phyloP scores from a whole-genome alignment of 768 basidiomycete species.

The Suillus cothurnatus region DNA sequence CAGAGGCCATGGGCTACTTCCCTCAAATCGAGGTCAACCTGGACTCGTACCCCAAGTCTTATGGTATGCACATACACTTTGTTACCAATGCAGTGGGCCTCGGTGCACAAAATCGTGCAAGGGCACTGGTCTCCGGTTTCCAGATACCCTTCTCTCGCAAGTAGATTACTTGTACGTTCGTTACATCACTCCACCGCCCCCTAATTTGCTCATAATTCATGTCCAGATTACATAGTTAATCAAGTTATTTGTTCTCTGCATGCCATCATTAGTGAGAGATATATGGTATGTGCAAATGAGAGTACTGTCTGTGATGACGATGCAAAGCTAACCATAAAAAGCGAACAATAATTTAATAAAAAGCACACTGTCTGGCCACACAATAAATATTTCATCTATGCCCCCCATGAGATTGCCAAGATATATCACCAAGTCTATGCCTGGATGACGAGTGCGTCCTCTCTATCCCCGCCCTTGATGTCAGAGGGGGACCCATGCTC shows the following conservation, averaged over 20 bases:
- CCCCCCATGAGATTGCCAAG: conserved; percentile 46
- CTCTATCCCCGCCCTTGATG: conserved; percentile 36
- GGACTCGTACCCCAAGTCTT: conserved; percentile 82
- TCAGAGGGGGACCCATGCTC: conserved; percentile 10
- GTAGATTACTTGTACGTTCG: conserved; percentile 18
- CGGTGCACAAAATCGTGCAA: conserved; percentile 89
- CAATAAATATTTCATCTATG: conserved; percentile 26
- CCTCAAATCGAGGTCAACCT: conserved; percentile 95
- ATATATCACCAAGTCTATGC: conserved; percentile 62
- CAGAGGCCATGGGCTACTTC: conserved; percentile 85
- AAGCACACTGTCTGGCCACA: not conserved
- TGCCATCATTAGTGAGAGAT: conserved; percentile 25
- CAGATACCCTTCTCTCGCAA: conserved; percentile 81
- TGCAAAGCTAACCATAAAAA: conserved; percentile 19
- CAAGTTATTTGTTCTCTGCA: conserved; percentile 16
- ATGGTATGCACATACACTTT: conserved; percentile 95
- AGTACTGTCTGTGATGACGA: conserved; percentile 29
- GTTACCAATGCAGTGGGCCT: conserved; percentile 84
- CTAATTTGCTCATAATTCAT: not conserved
- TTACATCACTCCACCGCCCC: not conserved
- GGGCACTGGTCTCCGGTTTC: conserved; percentile 87
- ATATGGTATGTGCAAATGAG: conserved; percentile 34
- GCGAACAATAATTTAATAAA: conserved; percentile 20
- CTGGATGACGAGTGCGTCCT: conserved; percentile 43
- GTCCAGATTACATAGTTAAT: conserved; percentile 3